phyloP scores from a whole-genome alignment of 129 eudicot species.

The Pittosporum tobira region DNA sequence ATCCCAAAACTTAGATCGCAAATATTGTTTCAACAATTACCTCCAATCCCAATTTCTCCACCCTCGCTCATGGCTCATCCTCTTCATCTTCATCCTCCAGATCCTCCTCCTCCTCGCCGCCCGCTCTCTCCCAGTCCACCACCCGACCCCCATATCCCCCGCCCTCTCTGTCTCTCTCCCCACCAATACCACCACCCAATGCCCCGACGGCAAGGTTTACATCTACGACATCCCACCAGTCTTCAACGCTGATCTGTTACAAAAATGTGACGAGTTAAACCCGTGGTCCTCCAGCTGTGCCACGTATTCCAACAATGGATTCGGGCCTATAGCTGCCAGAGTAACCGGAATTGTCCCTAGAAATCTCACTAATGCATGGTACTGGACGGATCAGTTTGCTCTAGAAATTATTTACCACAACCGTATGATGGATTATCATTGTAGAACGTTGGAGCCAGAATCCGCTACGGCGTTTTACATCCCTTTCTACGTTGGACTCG shows the following conservation, averaged over 20 bases:
- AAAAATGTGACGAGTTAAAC: slow-evolving; percentile 48
- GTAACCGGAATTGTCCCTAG: slow-evolving; percentile 39
- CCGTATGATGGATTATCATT: slow-evolving; percentile 6
- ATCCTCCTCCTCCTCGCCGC: no score
- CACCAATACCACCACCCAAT: slow-evolving; percentile 3
- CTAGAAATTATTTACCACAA: slow-evolving; percentile 16
- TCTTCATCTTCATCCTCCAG: slow-evolving; percentile 64
- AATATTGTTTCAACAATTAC: no score
- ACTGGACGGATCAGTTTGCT: slow-evolving; percentile 22
- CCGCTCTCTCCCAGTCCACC: no score
- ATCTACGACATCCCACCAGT: slow-evolving; percentile 50
- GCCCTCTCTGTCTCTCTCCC: neutral
- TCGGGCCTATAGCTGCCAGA: slow-evolving; percentile 34
- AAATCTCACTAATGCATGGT: neutral
- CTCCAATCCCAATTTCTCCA: slow-evolving; percentile 39
- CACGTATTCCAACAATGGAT: slow-evolving; percentile 53
- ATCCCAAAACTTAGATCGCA: slow-evolving; percentile 26
- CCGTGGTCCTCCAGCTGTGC: slow-evolving; percentile 68
- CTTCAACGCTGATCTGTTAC: slow-evolving; percentile 43
- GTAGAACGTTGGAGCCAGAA: slow-evolving; percentile 13
- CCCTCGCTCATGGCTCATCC: slow-evolving; percentile 69
- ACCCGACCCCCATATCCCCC: no score
- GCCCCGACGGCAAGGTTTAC: slow-evolving; percentile 45
- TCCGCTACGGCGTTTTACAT: slow-evolving; percentile 26
- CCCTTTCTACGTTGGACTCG: slow-evolving; percentile 23